Base-by-base conservation (phyloP, 208 protist genomes). In the Acanthamoeba sp. region DNA sequence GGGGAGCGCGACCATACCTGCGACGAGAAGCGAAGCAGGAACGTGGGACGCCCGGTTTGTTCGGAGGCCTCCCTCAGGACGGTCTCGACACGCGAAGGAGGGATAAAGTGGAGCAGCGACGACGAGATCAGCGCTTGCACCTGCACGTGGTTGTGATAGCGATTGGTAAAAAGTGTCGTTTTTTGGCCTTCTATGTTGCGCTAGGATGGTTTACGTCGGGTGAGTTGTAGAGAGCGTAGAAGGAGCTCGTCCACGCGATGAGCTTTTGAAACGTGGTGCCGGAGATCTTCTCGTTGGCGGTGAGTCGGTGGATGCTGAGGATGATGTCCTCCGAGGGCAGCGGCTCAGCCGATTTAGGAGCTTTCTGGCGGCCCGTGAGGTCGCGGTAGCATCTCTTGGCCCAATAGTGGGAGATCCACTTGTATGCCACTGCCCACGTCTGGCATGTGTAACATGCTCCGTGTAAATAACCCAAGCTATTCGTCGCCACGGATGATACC, bases 311-410 rank as follows among this genome's bases (percentile, higher is more conserved):
- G 64, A 73, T 73, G 64, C 29, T 16, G 10, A 22, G 73, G 0
- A 84, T 27, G 38, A 12, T 27, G 73, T 84, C 40, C 34, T 52
- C 73, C 73, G 73, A 29, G 9, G 73, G 73, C 34, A 84, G 73
- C 4, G 40, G 14, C 73, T 22, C 24, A 34, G 16, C 36, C 24
- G 38, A 6, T 24, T n/a, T 18, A 14, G 73, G 10, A 6, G 64
- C 64, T 38, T 45, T 84, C 42, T 84, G 34, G 24, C 52, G 48
- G 9, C 73, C 73, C 4, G 73, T 84, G 22, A 55, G 40, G 24
- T 84, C 73, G 38, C 40, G 34, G 42, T 84, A 84, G 73, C 73
- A 84, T 14, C 73, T 34, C 73, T 84, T 84, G 22, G 10, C 29
- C 0, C 14, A 52, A 22, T 32, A 84, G 29, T 50, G 73, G 22